Evolutionary conservation across 2,329 filamentous ascomycete genomes (phyloP).

Genomic region (Ploettnerulaceae sp.): DNA sequence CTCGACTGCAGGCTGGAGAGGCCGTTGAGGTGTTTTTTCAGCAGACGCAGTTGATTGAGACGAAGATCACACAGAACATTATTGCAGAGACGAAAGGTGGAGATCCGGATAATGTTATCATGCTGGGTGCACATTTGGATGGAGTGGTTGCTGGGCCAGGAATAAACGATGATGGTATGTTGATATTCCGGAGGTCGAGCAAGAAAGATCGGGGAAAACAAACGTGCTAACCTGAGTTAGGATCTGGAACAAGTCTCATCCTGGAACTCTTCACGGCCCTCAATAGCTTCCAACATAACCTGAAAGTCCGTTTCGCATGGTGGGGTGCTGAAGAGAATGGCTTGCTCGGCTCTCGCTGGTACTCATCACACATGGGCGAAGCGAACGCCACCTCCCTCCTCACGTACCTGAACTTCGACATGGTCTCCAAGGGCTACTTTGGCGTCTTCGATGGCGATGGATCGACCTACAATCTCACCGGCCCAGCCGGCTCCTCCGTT

Average conservation of each 20-base stretch:
- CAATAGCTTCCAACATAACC: conserved; percentile 50
- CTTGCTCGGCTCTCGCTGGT: conserved; percentile 55
- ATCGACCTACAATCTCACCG: conserved; percentile 47
- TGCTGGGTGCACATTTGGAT: conserved; percentile 55
- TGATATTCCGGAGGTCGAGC: too few species aligned
- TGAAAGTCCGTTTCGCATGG: conserved; percentile 59
- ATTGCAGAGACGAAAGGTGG: conserved; percentile 52
- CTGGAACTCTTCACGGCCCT: conserved; percentile 56
- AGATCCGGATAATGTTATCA: conserved; percentile 53
- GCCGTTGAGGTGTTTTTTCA: conserved; percentile 11
- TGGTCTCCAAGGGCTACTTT: conserved; percentile 57
- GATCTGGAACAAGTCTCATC: conserved; percentile 51
- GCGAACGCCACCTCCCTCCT: conserved; percentile 50
- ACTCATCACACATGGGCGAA: conserved; percentile 45
- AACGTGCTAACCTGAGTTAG: not conserved
- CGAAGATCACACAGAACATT: conserved; percentile 17
- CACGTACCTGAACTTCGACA: conserved; percentile 60
- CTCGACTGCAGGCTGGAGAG: conserved; percentile 10
- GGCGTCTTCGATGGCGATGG: conserved; percentile 53
- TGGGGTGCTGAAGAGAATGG: conserved; percentile 62
- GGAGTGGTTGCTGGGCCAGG: conserved; percentile 57
- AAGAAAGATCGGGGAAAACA: too few species aligned
- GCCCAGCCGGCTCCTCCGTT: conserved; percentile 51
- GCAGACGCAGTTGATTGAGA: conserved; percentile 17
- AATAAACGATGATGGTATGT: conserved; percentile 58